These are phyloP conservation scores for Dillenia turbinata DNA, from an alignment of 164 flowering plant genomes.

Conservation along the genomic window DNA sequence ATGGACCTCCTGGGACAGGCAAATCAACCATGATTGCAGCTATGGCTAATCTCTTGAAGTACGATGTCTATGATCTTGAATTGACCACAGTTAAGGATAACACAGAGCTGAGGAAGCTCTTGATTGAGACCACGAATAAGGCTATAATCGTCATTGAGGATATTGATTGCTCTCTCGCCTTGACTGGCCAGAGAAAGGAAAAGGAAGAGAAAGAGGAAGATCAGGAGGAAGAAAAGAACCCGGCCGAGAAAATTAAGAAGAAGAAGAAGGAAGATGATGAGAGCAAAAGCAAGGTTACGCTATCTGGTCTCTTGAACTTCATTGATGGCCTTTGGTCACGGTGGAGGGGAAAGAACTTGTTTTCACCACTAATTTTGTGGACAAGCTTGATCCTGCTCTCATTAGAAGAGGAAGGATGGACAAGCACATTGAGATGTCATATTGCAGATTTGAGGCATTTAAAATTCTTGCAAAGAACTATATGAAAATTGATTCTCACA, in stretches of 20 bases:
- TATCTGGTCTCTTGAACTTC: conserved; percentile 54
- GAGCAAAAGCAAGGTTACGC: conserved; percentile 33
- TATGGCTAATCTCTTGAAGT: conserved; percentile 53
- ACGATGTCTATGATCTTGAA: conserved; percentile 65
- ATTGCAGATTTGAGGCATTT: conserved; percentile 44
- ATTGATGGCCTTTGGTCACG: conserved; percentile 63
- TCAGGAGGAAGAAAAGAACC: conserved; percentile 5
- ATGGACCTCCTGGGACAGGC: conserved; percentile 77
- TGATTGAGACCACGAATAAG: conserved; percentile 46
- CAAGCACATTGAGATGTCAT: conserved; percentile 46
- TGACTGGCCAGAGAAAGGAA: conserved; percentile 34
- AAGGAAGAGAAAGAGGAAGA: conserved; percentile 22
- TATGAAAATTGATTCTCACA: conserved; percentile 29
- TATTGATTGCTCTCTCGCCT: conserved; percentile 56
- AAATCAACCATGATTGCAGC: conserved; percentile 70
- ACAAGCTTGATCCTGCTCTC: conserved; percentile 56
- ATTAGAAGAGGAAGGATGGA: conserved; percentile 69
- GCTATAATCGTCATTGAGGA: conserved; percentile 66
- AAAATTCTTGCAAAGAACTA: conserved; percentile 58
- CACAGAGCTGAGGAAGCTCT: conserved; percentile 41
- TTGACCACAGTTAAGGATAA: conserved; percentile 48
- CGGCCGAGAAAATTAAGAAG: neutral
- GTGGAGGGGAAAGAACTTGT: conserved; percentile 50
- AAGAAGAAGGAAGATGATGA: conserved; percentile 3
- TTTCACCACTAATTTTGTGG: conserved; percentile 53